phyloP scores from a whole-genome alignment of 768 basidiomycete species.

The Podaxis rugospora region DNA sequence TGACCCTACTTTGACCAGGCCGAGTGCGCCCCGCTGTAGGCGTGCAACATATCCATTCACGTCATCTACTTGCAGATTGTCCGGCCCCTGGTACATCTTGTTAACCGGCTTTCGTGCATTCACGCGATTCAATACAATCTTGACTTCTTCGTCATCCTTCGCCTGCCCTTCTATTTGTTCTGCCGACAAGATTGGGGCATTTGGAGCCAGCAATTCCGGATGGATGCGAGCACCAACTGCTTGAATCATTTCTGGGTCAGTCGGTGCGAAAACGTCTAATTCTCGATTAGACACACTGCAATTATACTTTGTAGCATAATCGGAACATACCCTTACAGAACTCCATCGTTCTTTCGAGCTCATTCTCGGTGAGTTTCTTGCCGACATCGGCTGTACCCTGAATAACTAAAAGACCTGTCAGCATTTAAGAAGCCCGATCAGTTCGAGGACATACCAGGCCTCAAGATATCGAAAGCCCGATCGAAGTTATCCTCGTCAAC shows the following conservation, averaged over 20 bases:
- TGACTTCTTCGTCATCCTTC: slow-evolving; percentile 16
- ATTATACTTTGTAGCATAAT: not conserved
- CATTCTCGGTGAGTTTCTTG: slow-evolving; percentile 39
- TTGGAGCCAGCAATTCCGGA: slow-evolving; percentile 18
- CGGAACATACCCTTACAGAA: slow-evolving; percentile 19
- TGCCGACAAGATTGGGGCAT: slow-evolving; percentile 19
- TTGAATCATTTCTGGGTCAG: slow-evolving; percentile 22
- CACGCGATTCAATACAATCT: slow-evolving; percentile 12
- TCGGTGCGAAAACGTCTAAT: slow-evolving; percentile 22
- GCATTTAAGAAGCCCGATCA: not conserved
- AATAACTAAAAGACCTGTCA: slow-evolving; percentile 17
- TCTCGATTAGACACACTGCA: not conserved
- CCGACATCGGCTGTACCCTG: slow-evolving; percentile 24
- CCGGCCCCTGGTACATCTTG: slow-evolving; percentile 14
- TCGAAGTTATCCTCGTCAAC: slow-evolving; percentile 45
- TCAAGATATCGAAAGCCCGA: slow-evolving; percentile 39
- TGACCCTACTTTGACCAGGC: slow-evolving; percentile 10
- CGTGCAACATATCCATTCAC: slow-evolving; percentile 15
- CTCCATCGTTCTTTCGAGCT: slow-evolving; percentile 41
- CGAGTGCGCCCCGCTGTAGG: slow-evolving; percentile 14
- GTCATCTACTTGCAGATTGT: slow-evolving; percentile 12
- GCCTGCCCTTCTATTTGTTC: slow-evolving; percentile 18
- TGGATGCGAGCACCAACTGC: slow-evolving; percentile 21
- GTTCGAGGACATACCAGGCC: slow-evolving; percentile 27
- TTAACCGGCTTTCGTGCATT: slow-evolving; percentile 18